Evolutionary conservation across 768 basidiomycete species (phyloP).

Genomic region (Tulasnella sp.): DNA sequence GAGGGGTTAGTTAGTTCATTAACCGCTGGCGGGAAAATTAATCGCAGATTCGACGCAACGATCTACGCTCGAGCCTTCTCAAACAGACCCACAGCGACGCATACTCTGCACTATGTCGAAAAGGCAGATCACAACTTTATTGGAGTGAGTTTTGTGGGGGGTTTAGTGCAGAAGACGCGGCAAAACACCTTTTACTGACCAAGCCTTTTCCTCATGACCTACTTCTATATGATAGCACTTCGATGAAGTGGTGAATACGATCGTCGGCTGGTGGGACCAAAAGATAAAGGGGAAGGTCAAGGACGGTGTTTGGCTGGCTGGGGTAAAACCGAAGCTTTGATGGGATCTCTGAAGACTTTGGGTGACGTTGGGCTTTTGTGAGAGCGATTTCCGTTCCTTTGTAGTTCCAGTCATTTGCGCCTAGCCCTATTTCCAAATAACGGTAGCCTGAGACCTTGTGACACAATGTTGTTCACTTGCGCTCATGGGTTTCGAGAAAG

Average conservation of each 20-base stretch:
- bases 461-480: not conserved
- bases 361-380: too few relatives aligned
- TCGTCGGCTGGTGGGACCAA: constrained; percentile 60
- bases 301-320: constrained; percentile 50
- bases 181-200: too few relatives aligned
- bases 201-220: not conserved
- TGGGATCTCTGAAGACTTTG: not conserved
- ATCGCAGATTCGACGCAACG: constrained; percentile 29
- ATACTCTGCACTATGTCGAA: constrained; percentile 61
- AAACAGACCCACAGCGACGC: constrained; percentile 53
- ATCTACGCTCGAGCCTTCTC: constrained; percentile 18
- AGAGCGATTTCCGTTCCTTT: too few relatives aligned
- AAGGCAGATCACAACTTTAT: constrained; percentile 74
- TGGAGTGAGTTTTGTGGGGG: constrained; percentile 40
- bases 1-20: not conserved
- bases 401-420: too few relatives aligned
- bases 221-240: constrained; percentile 37
- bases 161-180: not conserved
- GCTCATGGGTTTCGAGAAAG: not conserved
- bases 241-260: constrained; percentile 57
- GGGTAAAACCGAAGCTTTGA: constrained; percentile 15
- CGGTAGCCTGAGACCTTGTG: not conserved
- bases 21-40: not conserved
- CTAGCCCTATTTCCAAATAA: not conserved
- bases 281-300: constrained; percentile 41